Evolutionary conservation across 2,329 filamentous ascomycete genomes (phyloP), one percentile per base, ranked within the genome.

Genomic region (Simplicillium sp.): DNA sequence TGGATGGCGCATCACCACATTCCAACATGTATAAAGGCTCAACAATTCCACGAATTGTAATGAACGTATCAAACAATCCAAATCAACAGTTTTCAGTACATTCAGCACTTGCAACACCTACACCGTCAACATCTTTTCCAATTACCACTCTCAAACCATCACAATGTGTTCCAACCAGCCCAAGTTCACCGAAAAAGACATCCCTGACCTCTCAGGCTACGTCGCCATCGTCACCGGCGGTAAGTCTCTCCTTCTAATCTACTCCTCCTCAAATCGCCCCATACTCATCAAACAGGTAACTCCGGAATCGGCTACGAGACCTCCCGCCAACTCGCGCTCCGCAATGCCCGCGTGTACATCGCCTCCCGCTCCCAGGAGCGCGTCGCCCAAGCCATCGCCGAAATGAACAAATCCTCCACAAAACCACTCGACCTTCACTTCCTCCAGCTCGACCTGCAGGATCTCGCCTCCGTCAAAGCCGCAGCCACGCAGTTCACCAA

Each of bases 151-250:
- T 25, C 20, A 25, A 25, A 6, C 20, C 20, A 25, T 6, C 20
- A 25, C 5, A 6, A 25, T 25, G 20, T 25, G 20, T 9, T 25
- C 20, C 20, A 25, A 25, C 20, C 6, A 25, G 18, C 49, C 53
- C 11, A 44, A 31, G 9, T 50, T 54, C 29, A 52, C 51, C 3
- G 47, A 49, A 31, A 43, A 90, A 56, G 84, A 95, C 50, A 69
- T 94, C n/a, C 83, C 85, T 0, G 47, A 54, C 12, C 44, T 53
- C 9, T 34, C 42, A 3, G 52, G 44, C 38, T 55, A 55, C 20
- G 20, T 25, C 20, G 20, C 20, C 20, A 25, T 25, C 20, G 20
- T 25, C 20, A 25, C 20, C 20, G 20, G 20, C 9, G 84, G 81
- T 83, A 57, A 50, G 75, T 65, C 35, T 17, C n/a, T n/a, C n/a